Percentiles rank a stretch among this genome's conserved stretches.
These are phyloP conservation scores for Podosphaera aphanis DNA, from an alignment of 2,329 filamentous ascomycete genomes.

Conservation along the genomic window DNA sequence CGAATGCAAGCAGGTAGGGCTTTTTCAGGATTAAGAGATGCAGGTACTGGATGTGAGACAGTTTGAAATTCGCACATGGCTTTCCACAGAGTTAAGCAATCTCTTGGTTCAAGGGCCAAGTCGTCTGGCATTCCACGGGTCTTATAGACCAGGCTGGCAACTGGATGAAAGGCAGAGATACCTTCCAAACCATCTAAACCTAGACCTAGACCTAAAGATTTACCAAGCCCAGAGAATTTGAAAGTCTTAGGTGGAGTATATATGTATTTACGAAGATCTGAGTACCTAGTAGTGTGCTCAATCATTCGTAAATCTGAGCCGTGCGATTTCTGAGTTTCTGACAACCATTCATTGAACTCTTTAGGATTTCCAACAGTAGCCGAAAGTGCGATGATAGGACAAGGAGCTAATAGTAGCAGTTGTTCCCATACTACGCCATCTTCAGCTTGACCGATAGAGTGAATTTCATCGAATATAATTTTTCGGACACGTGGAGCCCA, in stretches of 20 bases:
- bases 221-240: slow-evolving; percentile 15
- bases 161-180: slow-evolving; percentile 31
- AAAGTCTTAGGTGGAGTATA: slow-evolving; percentile 29
- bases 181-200: slow-evolving; percentile 21
- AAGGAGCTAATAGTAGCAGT: slow-evolving; percentile 47
- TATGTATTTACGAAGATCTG: slow-evolving; percentile 52
- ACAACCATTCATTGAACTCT: slow-evolving; percentile 47
- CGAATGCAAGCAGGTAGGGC: slow-evolving; percentile 29
- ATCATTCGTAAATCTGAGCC: slow-evolving; percentile 44
- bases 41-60: slow-evolving; percentile 24
- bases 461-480: slow-evolving; percentile 67
- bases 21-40: slow-evolving; percentile 24
- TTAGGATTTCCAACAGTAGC: slow-evolving; percentile 57
- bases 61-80: slow-evolving; percentile 36
- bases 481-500: slow-evolving; percentile 48
- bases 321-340: slow-evolving; percentile 35
- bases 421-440: slow-evolving; percentile 64
- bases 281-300: slow-evolving; percentile 45
- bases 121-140: slow-evolving; percentile 42
- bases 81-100: slow-evolving; percentile 43
- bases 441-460: slow-evolving; percentile 54
- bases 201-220: slow-evolving; percentile 18
- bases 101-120: slow-evolving; percentile 43
- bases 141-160: slow-evolving; percentile 36
- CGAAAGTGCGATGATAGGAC: slow-evolving; percentile 56